phyloP scores from a whole-genome alignment of 345 rosid genomes.

The Moricandia moricandioides region DNA sequence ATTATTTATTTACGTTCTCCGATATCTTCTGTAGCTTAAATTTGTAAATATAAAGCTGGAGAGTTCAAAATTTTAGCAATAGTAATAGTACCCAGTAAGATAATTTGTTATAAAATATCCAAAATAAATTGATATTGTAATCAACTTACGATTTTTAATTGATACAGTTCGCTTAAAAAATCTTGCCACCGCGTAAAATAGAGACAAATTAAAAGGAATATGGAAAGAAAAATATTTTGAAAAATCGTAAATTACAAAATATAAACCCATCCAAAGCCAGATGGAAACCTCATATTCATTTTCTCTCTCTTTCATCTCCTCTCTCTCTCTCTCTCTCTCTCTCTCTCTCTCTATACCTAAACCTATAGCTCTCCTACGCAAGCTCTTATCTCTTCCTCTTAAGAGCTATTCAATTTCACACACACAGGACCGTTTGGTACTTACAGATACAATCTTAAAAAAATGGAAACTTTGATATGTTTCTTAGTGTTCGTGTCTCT shows the following conservation, averaged over 20 bases:
- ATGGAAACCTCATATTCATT: constrained; percentile 44
- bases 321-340: constrained; percentile 23
- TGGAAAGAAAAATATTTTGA: background rate
- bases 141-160: background rate
- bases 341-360: constrained; percentile 21
- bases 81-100: background rate
- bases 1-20: background rate
- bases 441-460: background rate
- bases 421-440: constrained; percentile 1
- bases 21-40: background rate
- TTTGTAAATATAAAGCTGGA: background rate
- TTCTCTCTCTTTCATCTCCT: background rate
- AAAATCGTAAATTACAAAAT: constrained; percentile 12
- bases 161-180: constrained; percentile 3
- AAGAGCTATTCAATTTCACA: too few relatives aligned
- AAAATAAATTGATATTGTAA: background rate
- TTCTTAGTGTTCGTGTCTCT: constrained; percentile 40
- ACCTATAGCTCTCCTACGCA: constrained; percentile 21
- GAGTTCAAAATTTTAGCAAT: background rate
- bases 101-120: background rate
- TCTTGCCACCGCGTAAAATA: constrained; percentile 18
- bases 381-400: constrained; percentile 27
- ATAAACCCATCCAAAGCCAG: constrained; percentile 33
- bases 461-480: constrained; percentile 40
- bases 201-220: background rate